Percentiles rank a stretch among this genome's conserved stretches.
phyloP scores from a whole-genome alignment of 1,284 basidiomycete species.

The Schizopora paradoxa region DNA sequence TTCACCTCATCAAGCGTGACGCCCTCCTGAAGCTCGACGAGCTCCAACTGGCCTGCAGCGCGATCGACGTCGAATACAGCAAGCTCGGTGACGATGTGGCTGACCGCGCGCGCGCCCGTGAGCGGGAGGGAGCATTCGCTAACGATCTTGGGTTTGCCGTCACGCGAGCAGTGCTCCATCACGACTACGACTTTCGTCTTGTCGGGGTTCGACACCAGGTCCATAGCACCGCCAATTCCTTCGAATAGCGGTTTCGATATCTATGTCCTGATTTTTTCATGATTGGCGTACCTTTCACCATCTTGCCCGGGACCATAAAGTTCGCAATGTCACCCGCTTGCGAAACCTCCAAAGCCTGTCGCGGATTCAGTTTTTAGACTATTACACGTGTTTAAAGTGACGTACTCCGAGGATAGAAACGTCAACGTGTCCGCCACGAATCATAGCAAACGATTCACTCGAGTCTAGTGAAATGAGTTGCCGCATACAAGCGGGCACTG shows the following conservation, averaged over 20 bases:
- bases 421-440: slow-evolving; percentile 92
- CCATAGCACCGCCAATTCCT: slow-evolving; percentile 98
- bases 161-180: slow-evolving; percentile 88
- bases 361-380: slow-evolving; percentile 13
- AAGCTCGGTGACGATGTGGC: slow-evolving; percentile 89
- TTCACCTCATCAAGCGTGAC: slow-evolving; percentile 80
- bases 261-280: too few relatives aligned
- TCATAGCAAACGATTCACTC: slow-evolving; percentile 92
- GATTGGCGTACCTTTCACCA: slow-evolving; percentile 86
- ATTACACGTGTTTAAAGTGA: slow-evolving; percentile 16
- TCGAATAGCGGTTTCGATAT: too few relatives aligned
- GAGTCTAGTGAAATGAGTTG: slow-evolving; percentile 49
- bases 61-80: slow-evolving; percentile 89
- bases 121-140: slow-evolving; percentile 79
- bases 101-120: slow-evolving; percentile 83
- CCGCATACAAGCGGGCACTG: slow-evolving; percentile 1
- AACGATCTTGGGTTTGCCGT: slow-evolving; percentile 85
- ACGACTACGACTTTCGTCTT: slow-evolving; percentile 85
- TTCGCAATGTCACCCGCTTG: slow-evolving; percentile 93
- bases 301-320: slow-evolving; percentile 95
- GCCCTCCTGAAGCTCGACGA: slow-evolving; percentile 82
- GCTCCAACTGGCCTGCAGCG: slow-evolving; percentile 61
- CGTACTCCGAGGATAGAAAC: slow-evolving; percentile 78
- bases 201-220: slow-evolving; percentile 90
- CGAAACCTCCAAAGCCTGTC: slow-evolving; percentile 94